These are phyloP conservation scores for Scutellaria galericulata DNA, from an alignment of 257 asterid genomes.

Conservation along the genomic window DNA sequence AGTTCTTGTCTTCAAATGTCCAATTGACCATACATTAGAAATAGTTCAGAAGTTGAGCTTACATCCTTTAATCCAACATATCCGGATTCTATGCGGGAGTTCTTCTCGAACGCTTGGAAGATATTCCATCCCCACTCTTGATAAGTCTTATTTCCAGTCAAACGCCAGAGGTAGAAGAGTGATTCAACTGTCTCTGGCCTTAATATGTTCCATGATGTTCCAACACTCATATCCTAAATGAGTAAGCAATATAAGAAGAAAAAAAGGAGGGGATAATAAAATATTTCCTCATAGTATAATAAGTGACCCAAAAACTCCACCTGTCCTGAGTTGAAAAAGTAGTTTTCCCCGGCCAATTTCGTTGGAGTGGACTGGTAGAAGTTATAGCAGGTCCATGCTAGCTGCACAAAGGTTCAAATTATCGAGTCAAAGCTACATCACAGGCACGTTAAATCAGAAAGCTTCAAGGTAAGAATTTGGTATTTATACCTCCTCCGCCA, in stretches of 20 bases:
- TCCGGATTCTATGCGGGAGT: slow-evolving; percentile 87
- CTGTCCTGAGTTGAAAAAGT: slow-evolving; percentile 82
- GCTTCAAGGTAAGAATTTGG: slow-evolving; percentile 28
- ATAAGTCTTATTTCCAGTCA: slow-evolving; percentile 97
- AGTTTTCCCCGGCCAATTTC: slow-evolving; percentile 98
- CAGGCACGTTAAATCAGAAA: slow-evolving; percentile 20
- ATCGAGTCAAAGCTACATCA: slow-evolving; percentile 30
- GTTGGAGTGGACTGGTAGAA: slow-evolving; percentile 98
- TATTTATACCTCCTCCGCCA: slow-evolving; percentile 89
- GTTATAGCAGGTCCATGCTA: slow-evolving; percentile 99
- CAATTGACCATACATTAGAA: neutral
- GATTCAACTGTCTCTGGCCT: slow-evolving; percentile 99
- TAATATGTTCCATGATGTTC: slow-evolving; percentile 98
- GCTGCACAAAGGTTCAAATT: slow-evolving; percentile 56
- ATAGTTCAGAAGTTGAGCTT: slow-evolving; percentile 43
- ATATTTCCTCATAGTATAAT: neutral
- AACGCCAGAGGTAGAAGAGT: slow-evolving; percentile 96
- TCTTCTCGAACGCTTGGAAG: slow-evolving; percentile 97
- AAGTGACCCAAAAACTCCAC: slow-evolving; percentile 41
- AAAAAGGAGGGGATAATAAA: neutral
- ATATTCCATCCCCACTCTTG: slow-evolving; percentile 99
- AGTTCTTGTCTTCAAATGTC: too few species aligned
- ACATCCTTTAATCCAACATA: slow-evolving; percentile 98
- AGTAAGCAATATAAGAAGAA: neutral
- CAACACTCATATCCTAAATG: slow-evolving; percentile 91